These are phyloP conservation scores for Pezicula radicicola DNA, from an alignment of 2,329 filamentous ascomycete genomes.

Conservation along the genomic window DNA sequence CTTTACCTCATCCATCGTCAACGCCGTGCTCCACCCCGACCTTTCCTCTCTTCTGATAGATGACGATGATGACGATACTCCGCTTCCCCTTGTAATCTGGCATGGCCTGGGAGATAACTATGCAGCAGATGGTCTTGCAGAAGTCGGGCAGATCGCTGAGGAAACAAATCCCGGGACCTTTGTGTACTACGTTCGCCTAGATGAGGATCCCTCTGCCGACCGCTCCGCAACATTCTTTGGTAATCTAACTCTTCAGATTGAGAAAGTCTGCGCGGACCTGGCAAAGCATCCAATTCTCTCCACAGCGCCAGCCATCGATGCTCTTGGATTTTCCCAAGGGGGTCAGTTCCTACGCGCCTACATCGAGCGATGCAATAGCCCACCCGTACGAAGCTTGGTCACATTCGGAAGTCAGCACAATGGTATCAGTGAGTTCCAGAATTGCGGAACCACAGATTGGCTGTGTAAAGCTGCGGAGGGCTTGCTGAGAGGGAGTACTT, in stretches of 20 bases:
- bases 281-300: slow-evolving; percentile 74
- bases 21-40: slow-evolving; percentile 9
- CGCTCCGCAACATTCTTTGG: slow-evolving; percentile 85
- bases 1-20: slow-evolving; percentile 11
- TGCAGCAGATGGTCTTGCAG: slow-evolving; percentile 69
- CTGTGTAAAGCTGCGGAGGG: slow-evolving; percentile 79
- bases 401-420: slow-evolving; percentile 73
- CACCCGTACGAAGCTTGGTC: slow-evolving; percentile 57
- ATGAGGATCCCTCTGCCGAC: slow-evolving; percentile 61
- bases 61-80: slow-evolving; percentile 33
- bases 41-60: neutral
- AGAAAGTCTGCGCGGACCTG: slow-evolving; percentile 73
- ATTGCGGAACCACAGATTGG: slow-evolving; percentile 70
- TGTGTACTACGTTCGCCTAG: slow-evolving; percentile 74
- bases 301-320: slow-evolving; percentile 80
- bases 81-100: slow-evolving; percentile 90
- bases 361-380: slow-evolving; percentile 76
- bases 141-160: slow-evolving; percentile 69
- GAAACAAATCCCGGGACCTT: slow-evolving; percentile 77
- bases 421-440: slow-evolving; percentile 80
- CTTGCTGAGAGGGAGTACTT: slow-evolving; percentile 76
- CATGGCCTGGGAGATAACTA: slow-evolving; percentile 57
- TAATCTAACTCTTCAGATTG: slow-evolving; percentile 78
- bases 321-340: slow-evolving; percentile 91
- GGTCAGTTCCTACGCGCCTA: slow-evolving; percentile 94